Conservation (phyloP, 106 monocot species). For the Allium sativum region DNA sequence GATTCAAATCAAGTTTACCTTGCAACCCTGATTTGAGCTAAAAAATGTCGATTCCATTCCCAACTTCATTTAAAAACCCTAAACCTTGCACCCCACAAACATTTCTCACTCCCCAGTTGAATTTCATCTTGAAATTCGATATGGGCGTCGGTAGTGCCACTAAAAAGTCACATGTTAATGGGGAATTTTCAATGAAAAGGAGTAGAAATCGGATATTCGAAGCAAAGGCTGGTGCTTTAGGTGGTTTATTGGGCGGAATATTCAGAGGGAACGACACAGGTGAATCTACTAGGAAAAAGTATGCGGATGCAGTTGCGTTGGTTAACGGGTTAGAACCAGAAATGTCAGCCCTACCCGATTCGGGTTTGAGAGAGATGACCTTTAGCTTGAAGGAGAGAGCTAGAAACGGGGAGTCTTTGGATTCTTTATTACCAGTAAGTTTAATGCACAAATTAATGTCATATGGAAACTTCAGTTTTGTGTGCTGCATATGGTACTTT, state of each 20-base stretch:
- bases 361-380: conserved; percentile 64
- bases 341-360: conserved; percentile 57
- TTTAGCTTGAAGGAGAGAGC: conserved; percentile 60
- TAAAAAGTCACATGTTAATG: conserved; percentile 15
- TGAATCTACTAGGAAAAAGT: conserved; percentile 63
- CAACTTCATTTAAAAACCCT: conserved; percentile 18
- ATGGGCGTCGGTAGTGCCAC: conserved; percentile 11
- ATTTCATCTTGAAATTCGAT: conserved; percentile 25
- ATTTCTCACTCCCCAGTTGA: conserved; percentile 14
- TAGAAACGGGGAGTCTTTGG: conserved; percentile 51
- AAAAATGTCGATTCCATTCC: conserved; percentile 3
- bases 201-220: neutral
- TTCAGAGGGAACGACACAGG: conserved; percentile 78
- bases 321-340: conserved; percentile 78
- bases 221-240: conserved; percentile 39
- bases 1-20: too few relatives aligned
- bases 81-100: conserved; percentile 11
- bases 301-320: conserved; percentile 34
- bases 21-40: too few relatives aligned
- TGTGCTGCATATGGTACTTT: too few relatives aligned
- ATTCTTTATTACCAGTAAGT: conserved; percentile 83
- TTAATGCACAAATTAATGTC: neutral
- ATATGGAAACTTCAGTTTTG: neutral
- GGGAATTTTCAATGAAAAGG: neutral
- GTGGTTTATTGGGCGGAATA: conserved; percentile 66